Base-by-base conservation (phyloP, 2,329 filamentous ascomycete species). In the Gyromitra esculenta region DNA sequence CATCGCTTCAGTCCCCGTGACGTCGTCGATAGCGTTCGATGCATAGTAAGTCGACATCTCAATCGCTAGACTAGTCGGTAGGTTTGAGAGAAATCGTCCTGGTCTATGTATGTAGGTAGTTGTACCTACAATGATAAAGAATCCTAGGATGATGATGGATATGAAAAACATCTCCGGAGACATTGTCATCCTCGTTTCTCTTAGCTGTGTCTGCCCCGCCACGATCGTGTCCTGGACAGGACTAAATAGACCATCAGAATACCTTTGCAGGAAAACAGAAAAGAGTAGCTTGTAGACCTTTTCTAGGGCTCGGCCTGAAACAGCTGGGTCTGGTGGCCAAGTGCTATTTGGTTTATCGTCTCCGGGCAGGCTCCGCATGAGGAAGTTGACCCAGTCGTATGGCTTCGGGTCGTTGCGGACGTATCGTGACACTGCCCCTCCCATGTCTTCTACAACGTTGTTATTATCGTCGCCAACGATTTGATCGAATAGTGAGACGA, bases 201-300 rank as follows among this genome's bases (percentile, higher is more conserved):
- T 41, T 4, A 63, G 52, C 4, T 76, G 50, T 13, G 62, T 41
- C 13, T 52, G 41, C 9, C 45, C 50, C 2, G 57, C 73, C 15
- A 57, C 25, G 25, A 65, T 1, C 1, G 41, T 59, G 18, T 43
- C 39, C 5, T 8, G 15, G 0, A 43, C 35, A 8, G 45, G 39
- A 35, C 3, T 18, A 60, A 79, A 75, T 13, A 76, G 73, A 50
- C 48, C 41, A 4, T 76, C 45, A 37, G 72, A 35, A 35, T 88
- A 87, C 0, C 84, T 77, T 0, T 84, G 82, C 0, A 89, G 78
- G 66, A 84, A 82, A 0, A 85, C 83, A 0, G 86, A 84, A 25
- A 87, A 86, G 0, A 87, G 79, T 2, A 78, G 79, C 0, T 78
- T 74, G 72, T 86, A 86, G 0, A 84, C 59, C 0, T 72, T 71